Base-by-base conservation (phyloP, 768 basidiomycete species). In the Suillus subaureus region DNA sequence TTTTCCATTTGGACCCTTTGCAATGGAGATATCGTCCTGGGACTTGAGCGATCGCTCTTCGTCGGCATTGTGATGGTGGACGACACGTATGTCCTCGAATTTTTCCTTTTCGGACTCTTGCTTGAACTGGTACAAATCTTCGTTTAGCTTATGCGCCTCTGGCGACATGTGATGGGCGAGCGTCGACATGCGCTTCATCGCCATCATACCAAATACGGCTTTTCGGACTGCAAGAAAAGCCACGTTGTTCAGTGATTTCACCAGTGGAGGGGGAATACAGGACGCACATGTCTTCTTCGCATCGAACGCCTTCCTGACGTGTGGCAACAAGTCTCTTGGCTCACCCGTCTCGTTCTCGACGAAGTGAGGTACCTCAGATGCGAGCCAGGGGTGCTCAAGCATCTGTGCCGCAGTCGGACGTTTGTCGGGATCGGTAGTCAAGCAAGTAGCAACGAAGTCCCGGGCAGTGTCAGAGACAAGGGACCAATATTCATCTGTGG, bases 221-320 rank as follows among this genome's bases (percentile, higher is more conserved):
- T 92, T 93, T 70, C 90, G 90, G 93, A 94, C 94, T 95, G 74
- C 28, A 55, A 40, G 15, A 60, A 33, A n/a, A 68, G 31, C 49
- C 1, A 42, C 39, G 11, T 15, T 26, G 39, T 18, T 60, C 18
- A 60, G 26, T 28, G 13, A 18, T 28, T 42, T 12, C 16, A 60
- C 4, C 18, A 42, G 42, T 57, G 12, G n/a, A 56, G 54, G 45
- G 55, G 31, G 31, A 49, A 61, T 68, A 16, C 31, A 49, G 51
- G 21, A 83, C 91, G 62, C 72, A 94, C 93, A 97, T 21, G 93
- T 87, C 78, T 85, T 87, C 81, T 86, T 92, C 39, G 94, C 95
- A 74, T 97, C 88, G 80, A 97, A 96, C 37, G 88, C 90, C 78
- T 87, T 92, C 83, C 89, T 93, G 78, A 99, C 91, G 54, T 91